Conservation (phyloP, 2,329 filamentous ascomycete genomes). For the Acephala macrosclerotiorum region DNA sequence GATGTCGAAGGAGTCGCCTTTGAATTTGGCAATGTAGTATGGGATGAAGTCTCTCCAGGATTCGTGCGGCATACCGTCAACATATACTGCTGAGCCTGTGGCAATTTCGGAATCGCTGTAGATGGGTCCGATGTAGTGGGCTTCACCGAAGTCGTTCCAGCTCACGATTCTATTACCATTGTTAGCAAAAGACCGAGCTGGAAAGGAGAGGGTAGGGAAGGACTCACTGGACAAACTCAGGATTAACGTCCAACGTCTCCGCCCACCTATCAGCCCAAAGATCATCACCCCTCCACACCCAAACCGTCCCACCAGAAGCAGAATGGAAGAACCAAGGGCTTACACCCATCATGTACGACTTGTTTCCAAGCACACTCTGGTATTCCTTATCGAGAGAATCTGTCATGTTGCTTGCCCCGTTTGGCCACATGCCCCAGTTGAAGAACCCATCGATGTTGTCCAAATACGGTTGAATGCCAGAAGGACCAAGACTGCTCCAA, state of each 20-base stretch:
- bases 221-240: constrained; percentile 52
- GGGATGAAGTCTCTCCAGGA: constrained; percentile 57
- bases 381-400: constrained; percentile 50
- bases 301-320: constrained; percentile 64
- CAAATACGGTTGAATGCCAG: constrained; percentile 39
- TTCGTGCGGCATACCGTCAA: constrained; percentile 56
- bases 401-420: constrained; percentile 45
- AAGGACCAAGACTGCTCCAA: constrained; percentile 51
- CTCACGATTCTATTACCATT: constrained; percentile 47
- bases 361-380: constrained; percentile 44
- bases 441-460: constrained; percentile 48
- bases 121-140: constrained; percentile 59
- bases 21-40: constrained; percentile 58
- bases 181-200: constrained; percentile 26
- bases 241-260: constrained; percentile 53
- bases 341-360: constrained; percentile 61
- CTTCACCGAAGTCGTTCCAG: constrained; percentile 62
- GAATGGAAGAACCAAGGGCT: constrained; percentile 68
- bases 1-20: constrained; percentile 47
- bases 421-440: constrained; percentile 54
- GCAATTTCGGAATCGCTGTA: constrained; percentile 47
- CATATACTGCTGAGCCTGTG: constrained; percentile 54
- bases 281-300: constrained; percentile 67
- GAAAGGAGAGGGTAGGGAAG: constrained; percentile 31
- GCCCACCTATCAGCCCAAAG: constrained; percentile 68